Evolutionary conservation across 371 early-diverging fungal genomes (phyloP), one percentile per base, ranked within the genome.

Genomic region (Blastocladiella emersonii): DNA sequence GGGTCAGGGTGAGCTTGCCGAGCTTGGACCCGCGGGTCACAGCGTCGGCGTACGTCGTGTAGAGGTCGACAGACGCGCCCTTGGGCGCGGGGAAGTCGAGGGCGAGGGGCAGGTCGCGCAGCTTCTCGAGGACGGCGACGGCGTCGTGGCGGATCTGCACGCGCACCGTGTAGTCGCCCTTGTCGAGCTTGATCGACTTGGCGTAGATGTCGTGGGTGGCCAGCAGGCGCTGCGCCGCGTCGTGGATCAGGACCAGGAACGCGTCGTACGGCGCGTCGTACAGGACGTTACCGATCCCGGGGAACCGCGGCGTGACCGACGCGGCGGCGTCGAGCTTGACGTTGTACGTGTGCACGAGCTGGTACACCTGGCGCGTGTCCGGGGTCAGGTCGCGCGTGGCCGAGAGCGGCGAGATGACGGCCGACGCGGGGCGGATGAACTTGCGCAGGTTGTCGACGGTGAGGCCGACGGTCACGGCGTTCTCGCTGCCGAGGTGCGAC

Each of bases 91-190:
- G 72, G 49, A 76, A 68, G 70, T 94, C 91, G 27, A 91, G 68
- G 39, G 86, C 68, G 44, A 83, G 74, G 10, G 86, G 72, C 39
- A 79, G 68, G 55, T 71, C 72, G 64, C 83, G 83, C 27, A 91
- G 73, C 57, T 85, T 84, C 30, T 90, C 89, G 41, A 95, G 75
- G 2, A 81, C 72, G 57, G 77, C 78, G 43, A 88, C 75, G 21
- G 76, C 74, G 62, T 83, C 78, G 19, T 87, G 85, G 27, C 85
- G 78, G 27, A 95, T 66, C 70, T 90, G 92, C 56, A 84, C 85
- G 56, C 82, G 84, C 51, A 91, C 73, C 7, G 80, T 81, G 69
- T 93, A 93, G 41, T 88, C 92, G 21, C 95, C 95, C 74, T 89
- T 86, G 65, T 75, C 71, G n/a, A 93, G 67, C 63, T 85, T 85